Percentiles rank a stretch among this genome's conserved stretches.
Conservation (phyloP, 2,329 filamentous ascomycete genomes). For the Aspergillus proliferans region DNA sequence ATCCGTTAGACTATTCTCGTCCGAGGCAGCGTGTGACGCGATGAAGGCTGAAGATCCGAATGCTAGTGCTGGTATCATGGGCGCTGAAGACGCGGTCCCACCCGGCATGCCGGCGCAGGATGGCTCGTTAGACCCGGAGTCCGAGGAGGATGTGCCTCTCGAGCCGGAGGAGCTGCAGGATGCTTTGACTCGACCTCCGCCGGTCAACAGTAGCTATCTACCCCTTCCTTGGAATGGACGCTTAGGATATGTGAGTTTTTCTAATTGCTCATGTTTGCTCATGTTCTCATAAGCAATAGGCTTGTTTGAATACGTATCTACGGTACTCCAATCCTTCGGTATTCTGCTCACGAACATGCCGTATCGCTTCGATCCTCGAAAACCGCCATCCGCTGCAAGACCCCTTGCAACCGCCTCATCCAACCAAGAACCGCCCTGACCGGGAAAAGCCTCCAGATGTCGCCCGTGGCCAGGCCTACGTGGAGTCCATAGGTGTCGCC, state of each 20-base stretch:
- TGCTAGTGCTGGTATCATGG: neutral
- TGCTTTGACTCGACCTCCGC: slow-evolving; percentile 59
- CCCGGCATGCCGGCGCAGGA: slow-evolving; percentile 8
- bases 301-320: slow-evolving; percentile 88
- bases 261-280: neutral
- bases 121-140: slow-evolving; percentile 46
- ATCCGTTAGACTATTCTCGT: slow-evolving; percentile 3
- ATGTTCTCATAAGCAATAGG: slow-evolving; percentile 41
- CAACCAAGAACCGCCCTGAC: slow-evolving; percentile 81
- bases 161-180: slow-evolving; percentile 54
- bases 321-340: slow-evolving; percentile 74
- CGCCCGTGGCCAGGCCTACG: slow-evolving; percentile 62
- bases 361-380: slow-evolving; percentile 83
- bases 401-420: slow-evolving; percentile 67
- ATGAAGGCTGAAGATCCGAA: neutral
- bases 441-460: slow-evolving; percentile 61
- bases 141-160: slow-evolving; percentile 45
- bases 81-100: neutral
- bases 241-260: slow-evolving; percentile 72
- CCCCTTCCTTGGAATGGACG: slow-evolving; percentile 88
- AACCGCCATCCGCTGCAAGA: slow-evolving; percentile 76
- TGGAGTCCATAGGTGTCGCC: slow-evolving; percentile 69
- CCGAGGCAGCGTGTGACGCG: neutral
- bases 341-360: slow-evolving; percentile 85
- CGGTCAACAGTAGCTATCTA: slow-evolving; percentile 75